phyloP scores from a whole-genome alignment of 1,284 basidiomycete genomes.

The Leccinum subspadiceum region DNA sequence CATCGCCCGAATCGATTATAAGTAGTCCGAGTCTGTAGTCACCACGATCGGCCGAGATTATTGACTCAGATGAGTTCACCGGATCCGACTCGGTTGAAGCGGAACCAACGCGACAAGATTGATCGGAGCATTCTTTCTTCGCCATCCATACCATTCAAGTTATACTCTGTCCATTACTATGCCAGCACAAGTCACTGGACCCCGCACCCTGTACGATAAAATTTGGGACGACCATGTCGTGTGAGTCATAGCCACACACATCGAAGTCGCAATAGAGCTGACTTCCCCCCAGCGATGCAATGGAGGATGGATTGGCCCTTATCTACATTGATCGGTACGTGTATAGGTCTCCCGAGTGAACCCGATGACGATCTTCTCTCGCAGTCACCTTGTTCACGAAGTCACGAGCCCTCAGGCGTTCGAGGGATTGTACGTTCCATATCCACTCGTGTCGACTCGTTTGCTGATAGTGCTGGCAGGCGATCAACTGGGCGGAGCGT shows the following conservation, averaged over 20 bases:
- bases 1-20: too few relatives aligned
- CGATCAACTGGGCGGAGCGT: conserved; percentile 81
- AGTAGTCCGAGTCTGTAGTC: not conserved
- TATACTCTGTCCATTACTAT: conserved; percentile 35
- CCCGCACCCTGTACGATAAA: conserved; percentile 92
- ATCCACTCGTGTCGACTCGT: not conserved
- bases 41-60: conserved; percentile 22
- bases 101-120: not conserved
- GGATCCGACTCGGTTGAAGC: not conserved
- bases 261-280: conserved; percentile 7
- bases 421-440: conserved; percentile 75
- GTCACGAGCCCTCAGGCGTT: conserved; percentile 97
- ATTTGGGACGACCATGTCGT: conserved; percentile 96
- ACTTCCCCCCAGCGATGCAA: conserved; percentile 52
- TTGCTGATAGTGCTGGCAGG: conserved; percentile 38
- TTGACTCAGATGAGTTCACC: not conserved
- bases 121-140: not conserved
- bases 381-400: conserved; percentile 84
- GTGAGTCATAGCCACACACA: conserved; percentile 42
- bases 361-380: not conserved
- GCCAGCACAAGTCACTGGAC: conserved; percentile 55
- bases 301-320: conserved; percentile 82
- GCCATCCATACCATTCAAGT: not conserved
- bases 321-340: conserved; percentile 89
- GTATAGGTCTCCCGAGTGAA: not conserved